These are phyloP conservation scores for Helotiales sp. DNA, from an alignment of 2,329 filamentous ascomycete species.

Conservation along the genomic window DNA sequence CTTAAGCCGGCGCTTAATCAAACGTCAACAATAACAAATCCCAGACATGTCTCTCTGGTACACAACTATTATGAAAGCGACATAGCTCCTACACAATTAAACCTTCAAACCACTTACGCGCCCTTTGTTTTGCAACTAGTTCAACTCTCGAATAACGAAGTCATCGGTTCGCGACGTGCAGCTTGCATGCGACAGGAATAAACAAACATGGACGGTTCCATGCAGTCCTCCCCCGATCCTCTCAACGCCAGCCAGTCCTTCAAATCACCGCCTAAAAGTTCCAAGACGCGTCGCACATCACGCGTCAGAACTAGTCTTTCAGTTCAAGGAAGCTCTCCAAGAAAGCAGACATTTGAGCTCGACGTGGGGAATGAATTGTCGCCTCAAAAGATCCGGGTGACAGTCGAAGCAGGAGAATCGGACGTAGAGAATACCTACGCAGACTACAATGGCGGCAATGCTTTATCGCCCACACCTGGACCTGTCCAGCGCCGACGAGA, in stretches of 20 bases:
- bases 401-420: conserved; percentile 35
- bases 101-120: conserved; percentile 1
- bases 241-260: conserved; percentile 32
- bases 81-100: conserved; percentile 10
- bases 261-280: conserved; percentile 22
- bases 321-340: conserved; percentile 32
- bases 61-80: conserved; percentile 14
- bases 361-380: conserved; percentile 36
- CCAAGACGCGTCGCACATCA: conserved; percentile 29
- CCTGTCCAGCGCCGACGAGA: conserved; percentile 25
- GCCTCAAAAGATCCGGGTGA: conserved; percentile 37
- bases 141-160: not conserved
- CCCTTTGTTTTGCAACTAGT: not conserved
- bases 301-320: conserved; percentile 26
- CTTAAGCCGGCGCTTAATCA: not conserved
- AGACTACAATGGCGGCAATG: conserved; percentile 13
- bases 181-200: conserved; percentile 12
- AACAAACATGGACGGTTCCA: conserved; percentile 26
- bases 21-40: not conserved
- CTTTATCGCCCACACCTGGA: conserved; percentile 23
- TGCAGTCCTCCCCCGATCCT: conserved; percentile 37
- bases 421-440: conserved; percentile 27
- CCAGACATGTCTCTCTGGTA: not conserved
- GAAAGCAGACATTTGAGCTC: conserved; percentile 37
- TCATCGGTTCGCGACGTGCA: not conserved